phyloP scores from a whole-genome alignment of 192 early-diverging fungal genomes.

The Coemansia sp. region DNA sequence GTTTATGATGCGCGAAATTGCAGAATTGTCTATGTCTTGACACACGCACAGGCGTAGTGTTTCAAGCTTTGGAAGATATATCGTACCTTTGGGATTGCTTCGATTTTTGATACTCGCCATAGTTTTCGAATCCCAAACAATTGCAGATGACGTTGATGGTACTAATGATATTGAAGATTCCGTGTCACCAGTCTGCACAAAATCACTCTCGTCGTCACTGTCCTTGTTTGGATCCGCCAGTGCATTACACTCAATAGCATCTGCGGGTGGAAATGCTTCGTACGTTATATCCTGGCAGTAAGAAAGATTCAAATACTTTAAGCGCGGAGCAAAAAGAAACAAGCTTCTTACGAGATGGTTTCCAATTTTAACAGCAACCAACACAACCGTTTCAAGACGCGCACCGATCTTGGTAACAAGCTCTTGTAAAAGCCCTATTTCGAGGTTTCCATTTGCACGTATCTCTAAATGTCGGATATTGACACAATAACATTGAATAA shows the following conservation, averaged over 20 bases:
- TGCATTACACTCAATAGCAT: no score
- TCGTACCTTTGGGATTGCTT: constrained; percentile 2
- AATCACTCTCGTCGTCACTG: background rate
- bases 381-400: constrained; percentile 18
- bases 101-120: background rate
- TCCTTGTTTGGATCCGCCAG: background rate
- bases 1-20: constrained; percentile 14
- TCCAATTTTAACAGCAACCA: constrained; percentile 19
- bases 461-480: constrained; percentile 37
- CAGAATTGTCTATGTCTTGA: constrained; percentile 8
- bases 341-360: constrained; percentile 19
- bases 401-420: constrained; percentile 9
- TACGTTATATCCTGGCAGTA: constrained; percentile 21
- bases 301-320: constrained; percentile 27
- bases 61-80: constrained; percentile 29
- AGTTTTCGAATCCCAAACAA: constrained; percentile 1
- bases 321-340: constrained; percentile 16
- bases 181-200: background rate
- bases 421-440: constrained; percentile 8
- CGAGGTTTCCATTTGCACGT: constrained; percentile 20
- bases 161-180: background rate
- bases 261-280: constrained; percentile 28
- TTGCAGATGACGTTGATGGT: background rate
- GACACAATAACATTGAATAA: constrained; percentile 24
- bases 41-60: constrained; percentile 19